These are phyloP conservation scores for Cryptococcus hybrid DNA, from an alignment of 1,284 basidiomycete species.

Conservation along the genomic window DNA sequence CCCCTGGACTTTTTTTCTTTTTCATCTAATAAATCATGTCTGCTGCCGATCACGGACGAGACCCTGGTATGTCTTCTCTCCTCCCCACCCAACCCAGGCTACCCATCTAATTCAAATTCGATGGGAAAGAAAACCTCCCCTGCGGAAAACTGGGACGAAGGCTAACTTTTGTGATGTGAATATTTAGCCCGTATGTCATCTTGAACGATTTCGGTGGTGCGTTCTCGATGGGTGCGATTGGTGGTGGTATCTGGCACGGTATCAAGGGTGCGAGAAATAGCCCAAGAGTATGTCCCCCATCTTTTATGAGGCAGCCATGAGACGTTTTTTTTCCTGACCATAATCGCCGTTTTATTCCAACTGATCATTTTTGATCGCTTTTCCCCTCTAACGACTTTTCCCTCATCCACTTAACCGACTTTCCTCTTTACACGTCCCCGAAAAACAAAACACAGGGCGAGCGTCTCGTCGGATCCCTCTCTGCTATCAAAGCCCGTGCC, in stretches of 20 bases:
- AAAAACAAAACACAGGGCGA: slow-evolving; percentile 62
- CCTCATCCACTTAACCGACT: not conserved
- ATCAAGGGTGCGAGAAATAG: slow-evolving; percentile 98
- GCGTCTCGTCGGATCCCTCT: slow-evolving; percentile 86
- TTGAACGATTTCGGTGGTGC: slow-evolving; percentile 98
- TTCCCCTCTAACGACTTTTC: not conserved
- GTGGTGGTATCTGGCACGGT: slow-evolving; percentile 93
- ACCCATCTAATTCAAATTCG: too few species aligned
- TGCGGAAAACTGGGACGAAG: too few species aligned
- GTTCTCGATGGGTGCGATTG: slow-evolving; percentile 56
- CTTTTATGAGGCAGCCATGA: not conserved
- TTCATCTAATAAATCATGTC: not conserved
- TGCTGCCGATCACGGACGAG: slow-evolving; percentile 75
- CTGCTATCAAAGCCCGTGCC: slow-evolving; percentile 98
- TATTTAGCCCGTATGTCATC: slow-evolving; percentile 84
- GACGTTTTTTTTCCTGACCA: too few species aligned
- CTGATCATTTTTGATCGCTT: not conserved
- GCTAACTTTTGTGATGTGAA: not conserved
- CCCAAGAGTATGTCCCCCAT: slow-evolving; percentile 66
- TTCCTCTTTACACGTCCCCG: not conserved
- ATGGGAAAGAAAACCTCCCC: too few species aligned
- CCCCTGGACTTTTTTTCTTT: too few species aligned
- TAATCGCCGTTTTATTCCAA: too few species aligned
- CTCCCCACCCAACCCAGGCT: not conserved
- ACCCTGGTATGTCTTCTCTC: slow-evolving; percentile 66